phyloP scores from a whole-genome alignment of 2,329 filamentous ascomycete genomes.

The Leptographium radiaticola region DNA sequence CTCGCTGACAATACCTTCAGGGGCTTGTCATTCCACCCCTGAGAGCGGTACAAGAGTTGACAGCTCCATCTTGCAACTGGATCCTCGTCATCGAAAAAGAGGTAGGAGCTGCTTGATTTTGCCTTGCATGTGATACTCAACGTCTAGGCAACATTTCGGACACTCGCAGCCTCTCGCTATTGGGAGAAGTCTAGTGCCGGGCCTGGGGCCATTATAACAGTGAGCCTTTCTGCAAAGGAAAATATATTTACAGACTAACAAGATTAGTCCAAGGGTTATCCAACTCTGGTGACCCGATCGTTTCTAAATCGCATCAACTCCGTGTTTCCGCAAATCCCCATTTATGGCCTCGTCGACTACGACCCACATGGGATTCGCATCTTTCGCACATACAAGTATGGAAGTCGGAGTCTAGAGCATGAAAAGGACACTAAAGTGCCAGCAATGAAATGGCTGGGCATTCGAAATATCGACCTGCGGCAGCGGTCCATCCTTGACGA shows the following conservation, averaged over 20 bases:
- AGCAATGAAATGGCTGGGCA: conserved; percentile 51
- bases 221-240: conserved; percentile 18
- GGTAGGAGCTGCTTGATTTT: conserved; percentile 22
- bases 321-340: conserved; percentile 35
- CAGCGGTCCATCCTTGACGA: conserved; percentile 14
- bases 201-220: conserved; percentile 56
- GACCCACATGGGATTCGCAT: conserved; percentile 69
- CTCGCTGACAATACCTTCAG: conserved; percentile 20
- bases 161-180: conserved; percentile 43
- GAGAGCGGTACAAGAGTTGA: conserved; percentile 33
- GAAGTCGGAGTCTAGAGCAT: conserved; percentile 49
- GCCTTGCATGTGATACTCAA: too few species aligned
- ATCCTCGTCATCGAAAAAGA: conserved; percentile 71
- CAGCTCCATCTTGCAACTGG: conserved; percentile 42
- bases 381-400: conserved; percentile 58
- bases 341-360: conserved; percentile 57
- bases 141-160: conserved; percentile 58
- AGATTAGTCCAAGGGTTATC: conserved; percentile 64
- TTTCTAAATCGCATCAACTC: conserved; percentile 45
- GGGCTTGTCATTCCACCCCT: conserved; percentile 47
- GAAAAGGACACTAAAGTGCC: conserved; percentile 39
- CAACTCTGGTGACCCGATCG: conserved; percentile 56
- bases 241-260: not conserved
- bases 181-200: conserved; percentile 35
- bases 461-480: conserved; percentile 15